Percentiles rank a stretch among this genome's conserved stretches.
Conservation (phyloP, 805 yeast species). For the Kluyveromyces siamensis region DNA sequence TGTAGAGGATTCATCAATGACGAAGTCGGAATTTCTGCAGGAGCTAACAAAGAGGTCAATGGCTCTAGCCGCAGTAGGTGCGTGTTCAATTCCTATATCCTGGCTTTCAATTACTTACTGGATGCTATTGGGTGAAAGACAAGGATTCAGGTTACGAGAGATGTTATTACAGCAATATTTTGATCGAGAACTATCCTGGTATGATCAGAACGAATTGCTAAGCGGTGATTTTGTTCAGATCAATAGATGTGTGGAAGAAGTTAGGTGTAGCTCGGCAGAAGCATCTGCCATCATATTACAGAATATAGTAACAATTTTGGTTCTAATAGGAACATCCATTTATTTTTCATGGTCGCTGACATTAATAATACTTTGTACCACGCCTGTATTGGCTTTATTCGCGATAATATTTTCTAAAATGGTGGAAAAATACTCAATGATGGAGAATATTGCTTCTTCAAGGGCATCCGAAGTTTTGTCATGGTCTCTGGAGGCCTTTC, state of each 20-base stretch:
- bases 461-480: conserved; percentile 51
- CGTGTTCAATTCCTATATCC: conserved; percentile 33
- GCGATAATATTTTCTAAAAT: conserved; percentile 43
- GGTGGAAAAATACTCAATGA: conserved; percentile 39
- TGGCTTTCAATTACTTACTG: conserved; percentile 55
- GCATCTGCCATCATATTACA: conserved; percentile 50
- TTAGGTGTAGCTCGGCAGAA: conserved; percentile 59
- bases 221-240: conserved; percentile 58
- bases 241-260: conserved; percentile 67
- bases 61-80: conserved; percentile 39
- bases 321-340: conserved; percentile 56
- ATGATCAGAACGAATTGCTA: conserved; percentile 44
- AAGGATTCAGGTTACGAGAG: conserved; percentile 48
- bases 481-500: conserved; percentile 59
- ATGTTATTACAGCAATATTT: conserved; percentile 38
- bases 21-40: conserved; percentile 26
- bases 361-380: conserved; percentile 58
- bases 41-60: conserved; percentile 32
- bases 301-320: conserved; percentile 42
- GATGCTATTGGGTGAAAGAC: conserved; percentile 65
- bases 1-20: conserved; percentile 12
- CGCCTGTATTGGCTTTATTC: conserved; percentile 54
- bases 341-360: conserved; percentile 81
- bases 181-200: conserved; percentile 44
- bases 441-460: conserved; percentile 51